A percentile compares a stretch with the other conserved stretches of the same genome.
These are phyloP conservation scores for Tetrahymena thermophila DNA, from an alignment of 73 alveolate genomes.

Conservation along the genomic window DNA sequence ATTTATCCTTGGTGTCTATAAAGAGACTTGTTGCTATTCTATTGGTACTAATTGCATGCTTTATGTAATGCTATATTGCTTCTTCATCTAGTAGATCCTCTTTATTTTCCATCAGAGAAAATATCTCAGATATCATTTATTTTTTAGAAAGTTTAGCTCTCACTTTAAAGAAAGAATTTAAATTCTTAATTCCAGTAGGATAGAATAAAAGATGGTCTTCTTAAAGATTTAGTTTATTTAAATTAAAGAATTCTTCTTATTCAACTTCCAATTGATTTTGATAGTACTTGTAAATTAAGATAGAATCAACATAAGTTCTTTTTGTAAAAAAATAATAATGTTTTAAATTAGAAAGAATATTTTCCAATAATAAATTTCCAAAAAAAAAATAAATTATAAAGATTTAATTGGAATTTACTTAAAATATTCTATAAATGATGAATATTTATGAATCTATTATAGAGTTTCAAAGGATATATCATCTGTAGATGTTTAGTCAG, in stretches of 20 bases:
- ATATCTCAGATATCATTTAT: not conserved
- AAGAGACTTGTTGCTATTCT: not conserved
- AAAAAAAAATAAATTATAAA: not conserved
- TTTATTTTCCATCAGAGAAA: not conserved
- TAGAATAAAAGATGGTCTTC: not conserved
- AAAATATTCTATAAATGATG: not conserved
- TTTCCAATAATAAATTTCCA: not conserved
- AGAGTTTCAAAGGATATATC: not conserved
- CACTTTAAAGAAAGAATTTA: not conserved
- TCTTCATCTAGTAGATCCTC: not conserved
- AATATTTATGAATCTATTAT: not conserved
- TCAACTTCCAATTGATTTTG: not conserved
- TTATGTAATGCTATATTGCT: not conserved
- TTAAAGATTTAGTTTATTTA: not conserved
- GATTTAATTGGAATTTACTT: not conserved
- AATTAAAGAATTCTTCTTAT: not conserved
- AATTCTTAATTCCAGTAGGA: not conserved
- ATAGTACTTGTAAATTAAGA: not conserved
- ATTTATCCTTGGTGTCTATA: not conserved
- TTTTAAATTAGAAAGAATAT: not conserved
- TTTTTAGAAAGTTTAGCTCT: not conserved
- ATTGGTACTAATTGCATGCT: not conserved
- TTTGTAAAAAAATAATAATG: not conserved
- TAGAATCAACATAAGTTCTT: not conserved
- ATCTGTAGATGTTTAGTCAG: not conserved